Conservation (phyloP, 345 rosid genomes). For the Dimocarpus longan region DNA sequence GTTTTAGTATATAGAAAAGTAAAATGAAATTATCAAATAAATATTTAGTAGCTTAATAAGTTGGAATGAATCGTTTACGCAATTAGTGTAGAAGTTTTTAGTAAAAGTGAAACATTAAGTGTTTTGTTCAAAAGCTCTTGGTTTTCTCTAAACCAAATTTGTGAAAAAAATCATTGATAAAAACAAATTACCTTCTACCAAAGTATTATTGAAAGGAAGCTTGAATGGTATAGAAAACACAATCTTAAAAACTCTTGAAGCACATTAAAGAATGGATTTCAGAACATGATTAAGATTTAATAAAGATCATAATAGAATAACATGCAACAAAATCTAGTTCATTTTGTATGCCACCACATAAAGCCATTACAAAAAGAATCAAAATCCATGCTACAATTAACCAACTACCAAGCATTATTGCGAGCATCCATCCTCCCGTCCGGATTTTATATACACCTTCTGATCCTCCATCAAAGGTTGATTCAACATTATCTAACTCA, state of each 20-base stretch:
- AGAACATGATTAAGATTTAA: neutral
- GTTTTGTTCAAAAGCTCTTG: too few relatives aligned
- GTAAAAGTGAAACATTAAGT: too few relatives aligned
- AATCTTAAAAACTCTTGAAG: neutral
- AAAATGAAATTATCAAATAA: too few relatives aligned
- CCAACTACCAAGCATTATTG: slow-evolving; percentile 4
- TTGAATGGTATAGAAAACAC: neutral
- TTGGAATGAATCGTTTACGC: too few relatives aligned
- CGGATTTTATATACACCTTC: too few relatives aligned
- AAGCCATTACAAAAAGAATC: neutral
- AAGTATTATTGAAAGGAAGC: neutral
- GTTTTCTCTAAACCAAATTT: too few relatives aligned
- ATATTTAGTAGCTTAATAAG: too few relatives aligned
- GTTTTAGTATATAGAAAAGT: too few relatives aligned
- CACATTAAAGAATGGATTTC: neutral
- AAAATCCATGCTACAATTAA: neutral
- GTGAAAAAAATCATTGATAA: too few relatives aligned
- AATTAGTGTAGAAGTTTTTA: too few relatives aligned
- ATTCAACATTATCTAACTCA: slow-evolving; percentile 1
- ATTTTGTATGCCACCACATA: slow-evolving; percentile 3
- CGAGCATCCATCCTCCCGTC: neutral
- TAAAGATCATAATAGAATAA: neutral
- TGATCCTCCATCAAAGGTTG: neutral
- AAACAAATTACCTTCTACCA: too few relatives aligned
- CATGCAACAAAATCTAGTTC: slow-evolving; percentile 6